These are phyloP conservation scores for Entophlyctis luteolus DNA, from an alignment of 192 early-diverging fungal species.

Conservation along the genomic window DNA sequence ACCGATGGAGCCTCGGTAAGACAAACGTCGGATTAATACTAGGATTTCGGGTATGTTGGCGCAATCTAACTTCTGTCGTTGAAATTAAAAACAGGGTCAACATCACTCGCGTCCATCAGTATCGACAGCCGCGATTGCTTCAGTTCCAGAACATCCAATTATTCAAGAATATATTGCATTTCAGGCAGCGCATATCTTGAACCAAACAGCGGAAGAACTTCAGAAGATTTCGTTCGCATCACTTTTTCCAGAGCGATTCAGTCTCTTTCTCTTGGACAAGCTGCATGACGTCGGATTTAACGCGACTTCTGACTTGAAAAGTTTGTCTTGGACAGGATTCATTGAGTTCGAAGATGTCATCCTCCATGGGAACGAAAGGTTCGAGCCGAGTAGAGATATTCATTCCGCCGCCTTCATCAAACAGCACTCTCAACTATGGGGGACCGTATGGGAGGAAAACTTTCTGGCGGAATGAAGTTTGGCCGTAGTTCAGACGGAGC, in stretches of 20 bases:
- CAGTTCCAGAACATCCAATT: slow-evolving; percentile 6
- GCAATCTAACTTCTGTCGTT: no score
- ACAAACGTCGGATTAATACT: background rate
- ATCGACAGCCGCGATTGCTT: background rate
- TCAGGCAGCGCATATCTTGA: background rate
- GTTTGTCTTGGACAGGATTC: slow-evolving; percentile 2
- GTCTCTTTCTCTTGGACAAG: background rate
- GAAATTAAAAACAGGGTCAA: no score
- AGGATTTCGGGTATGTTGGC: slow-evolving; percentile 14
- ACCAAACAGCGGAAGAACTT: background rate
- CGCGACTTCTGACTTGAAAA: background rate
- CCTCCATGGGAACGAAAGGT: slow-evolving; percentile 18
- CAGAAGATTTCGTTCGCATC: background rate
- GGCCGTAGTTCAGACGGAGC: no score
- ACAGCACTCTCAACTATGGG: background rate
- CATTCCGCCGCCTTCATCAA: background rate
- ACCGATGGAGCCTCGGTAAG: background rate
- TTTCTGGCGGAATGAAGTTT: background rate
- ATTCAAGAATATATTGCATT: background rate
- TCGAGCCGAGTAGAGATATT: background rate
- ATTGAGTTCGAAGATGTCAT: slow-evolving; percentile 14
- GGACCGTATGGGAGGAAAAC: background rate
- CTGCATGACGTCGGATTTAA: background rate
- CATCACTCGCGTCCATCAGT: slow-evolving; percentile 2
- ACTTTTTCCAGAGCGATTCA: background rate